phyloP scores from a whole-genome alignment of 2,329 filamentous ascomycete species.

The Bipolaris zeicola region DNA sequence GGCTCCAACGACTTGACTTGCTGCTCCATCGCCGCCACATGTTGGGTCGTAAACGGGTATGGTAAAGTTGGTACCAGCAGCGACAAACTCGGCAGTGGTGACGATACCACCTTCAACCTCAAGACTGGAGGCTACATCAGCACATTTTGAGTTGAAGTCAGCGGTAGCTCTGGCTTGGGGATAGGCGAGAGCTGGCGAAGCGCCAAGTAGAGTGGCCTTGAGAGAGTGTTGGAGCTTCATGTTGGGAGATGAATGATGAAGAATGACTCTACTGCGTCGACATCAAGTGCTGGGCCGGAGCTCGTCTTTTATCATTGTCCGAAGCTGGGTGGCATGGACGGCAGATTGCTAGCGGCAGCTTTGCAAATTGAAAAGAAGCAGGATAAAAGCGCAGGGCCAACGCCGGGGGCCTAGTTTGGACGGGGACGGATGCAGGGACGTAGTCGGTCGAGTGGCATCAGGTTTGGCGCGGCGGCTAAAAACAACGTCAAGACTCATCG shows the following conservation, averaged over 20 bases:
- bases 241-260: conserved; percentile 4
- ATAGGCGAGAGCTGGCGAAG: conserved; percentile 13
- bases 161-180: conserved; percentile 7
- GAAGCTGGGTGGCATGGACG: not conserved
- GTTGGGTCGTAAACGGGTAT: conserved; percentile 49
- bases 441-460: not conserved
- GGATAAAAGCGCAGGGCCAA: conserved; percentile 1
- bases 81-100: conserved; percentile 46
- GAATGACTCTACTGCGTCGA: not conserved
- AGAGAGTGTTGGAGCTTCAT: conserved; percentile 27
- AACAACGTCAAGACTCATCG: not conserved
- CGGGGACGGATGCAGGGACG: not conserved
- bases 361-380: not conserved
- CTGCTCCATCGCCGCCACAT: conserved; percentile 40
- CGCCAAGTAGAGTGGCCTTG: conserved; percentile 20
- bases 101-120: conserved; percentile 44
- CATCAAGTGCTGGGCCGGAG: not conserved
- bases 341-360: conserved; percentile 1
- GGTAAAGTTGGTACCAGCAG: conserved; percentile 49
- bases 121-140: conserved; percentile 38
- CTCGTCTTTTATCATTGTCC: not conserved
- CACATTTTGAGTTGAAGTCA: conserved; percentile 32
- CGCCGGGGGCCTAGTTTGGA: not conserved
- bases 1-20: conserved; percentile 34
- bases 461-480: not conserved